Evolutionary conservation across 2,329 filamentous ascomycete species (phyloP), one percentile per base, ranked within the genome.

Genomic region (Pyrenochaeta sp.): DNA sequence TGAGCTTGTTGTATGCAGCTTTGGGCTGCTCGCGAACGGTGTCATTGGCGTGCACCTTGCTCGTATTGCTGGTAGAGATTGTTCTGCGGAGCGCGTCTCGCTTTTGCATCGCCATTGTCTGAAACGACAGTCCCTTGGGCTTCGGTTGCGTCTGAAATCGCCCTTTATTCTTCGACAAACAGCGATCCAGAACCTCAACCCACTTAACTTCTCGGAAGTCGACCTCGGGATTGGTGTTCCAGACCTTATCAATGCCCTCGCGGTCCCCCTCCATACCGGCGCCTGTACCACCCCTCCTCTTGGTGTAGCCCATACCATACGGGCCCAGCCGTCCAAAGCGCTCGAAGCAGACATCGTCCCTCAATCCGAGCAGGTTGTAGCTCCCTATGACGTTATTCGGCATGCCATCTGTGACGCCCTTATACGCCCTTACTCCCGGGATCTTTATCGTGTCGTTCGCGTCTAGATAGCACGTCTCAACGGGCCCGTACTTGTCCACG

Each of bases 301-400:
- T 82, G 32, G 90, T 91, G 76, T 98, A 98, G 8, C 94, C 94
- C 60, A 92, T 87, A 0, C 94, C 94, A 68, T 99, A 99, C 0
- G 94, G 91, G 0, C 92, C 93, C 30, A 95, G 86, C 62, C 93
- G 86, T 2, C 94, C 94, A 73, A 91, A 96, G 1, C 95, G 86
- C 67, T 99, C 95, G 72, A 97, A 97, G 79, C 95, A 99, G 46
- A 97, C 86, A 69, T 96, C 90, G 65, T 96, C 87, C 19, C 90
- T 87, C 36, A 98, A 81, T 0, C 88, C 90, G 12, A 98, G 79
- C 40, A 94, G 77, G 9, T 93, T 88, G 69, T 97, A 93, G 0
- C 92, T 96, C n/a, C 95, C 95, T 71, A 94, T 86, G 2, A 91
- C 86, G 57, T 92, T 86, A 48, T 95, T 87, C 0, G 95, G 95